A percentile compares a stretch with the other conserved stretches of the same genome.
phyloP scores from a whole-genome alignment of 306 rosid species.

The Ammopiptanthus mongolicus region DNA sequence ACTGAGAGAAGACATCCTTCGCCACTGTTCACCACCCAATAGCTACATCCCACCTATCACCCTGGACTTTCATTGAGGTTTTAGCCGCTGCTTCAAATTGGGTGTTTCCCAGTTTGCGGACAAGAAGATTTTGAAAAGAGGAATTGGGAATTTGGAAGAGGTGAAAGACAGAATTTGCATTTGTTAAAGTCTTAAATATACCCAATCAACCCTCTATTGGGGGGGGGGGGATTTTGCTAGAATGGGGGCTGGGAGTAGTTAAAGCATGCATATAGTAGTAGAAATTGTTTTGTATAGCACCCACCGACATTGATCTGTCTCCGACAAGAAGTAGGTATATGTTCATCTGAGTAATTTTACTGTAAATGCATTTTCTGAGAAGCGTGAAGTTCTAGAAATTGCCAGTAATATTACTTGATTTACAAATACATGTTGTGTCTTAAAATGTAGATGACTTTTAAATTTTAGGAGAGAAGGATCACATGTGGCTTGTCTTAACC shows the following conservation, averaged over 20 bases:
- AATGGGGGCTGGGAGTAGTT: background rate
- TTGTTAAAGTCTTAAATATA: background rate
- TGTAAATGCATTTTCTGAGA: conserved; percentile 2
- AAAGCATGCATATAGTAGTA: background rate
- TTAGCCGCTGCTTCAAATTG: background rate
- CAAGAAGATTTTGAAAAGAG: background rate
- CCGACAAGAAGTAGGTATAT: background rate
- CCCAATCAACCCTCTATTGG: background rate
- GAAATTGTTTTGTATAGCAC: background rate
- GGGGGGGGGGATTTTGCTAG: background rate
- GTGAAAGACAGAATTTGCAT: background rate
- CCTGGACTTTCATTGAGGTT: background rate
- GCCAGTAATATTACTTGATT: conserved; percentile 1
- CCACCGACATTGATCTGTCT: background rate
- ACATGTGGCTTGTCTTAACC: conserved; percentile 9
- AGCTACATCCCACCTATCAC: background rate
- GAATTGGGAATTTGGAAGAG: background rate
- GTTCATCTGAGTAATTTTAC: background rate
- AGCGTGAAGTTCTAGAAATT: background rate
- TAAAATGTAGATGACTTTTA: background rate
- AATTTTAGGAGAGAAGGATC: background rate
- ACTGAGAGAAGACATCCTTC: background rate
- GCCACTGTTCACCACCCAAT: background rate
- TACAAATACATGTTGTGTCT: background rate
- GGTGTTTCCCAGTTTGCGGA: background rate